These are phyloP conservation scores for Globisporangium polare DNA, from an alignment of 352 stramenopile species.

Conservation along the genomic window DNA sequence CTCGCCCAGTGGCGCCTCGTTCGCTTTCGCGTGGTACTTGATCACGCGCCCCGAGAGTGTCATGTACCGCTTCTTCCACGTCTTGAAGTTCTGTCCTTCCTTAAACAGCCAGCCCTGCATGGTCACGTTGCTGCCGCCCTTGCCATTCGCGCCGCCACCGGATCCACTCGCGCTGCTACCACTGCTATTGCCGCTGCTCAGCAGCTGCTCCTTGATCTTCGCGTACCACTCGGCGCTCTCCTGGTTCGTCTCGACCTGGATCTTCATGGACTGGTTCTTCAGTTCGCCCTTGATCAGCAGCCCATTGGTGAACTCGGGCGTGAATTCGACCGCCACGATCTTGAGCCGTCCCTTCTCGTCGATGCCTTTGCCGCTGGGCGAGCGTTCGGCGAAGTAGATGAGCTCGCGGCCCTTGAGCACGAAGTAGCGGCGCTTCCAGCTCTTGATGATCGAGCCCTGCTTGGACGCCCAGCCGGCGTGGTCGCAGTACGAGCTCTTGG, in stretches of 20 bases:
- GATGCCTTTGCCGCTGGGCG: slow-evolving; percentile 64
- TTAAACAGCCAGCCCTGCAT: slow-evolving; percentile 81
- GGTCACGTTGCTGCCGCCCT: slow-evolving; percentile 10
- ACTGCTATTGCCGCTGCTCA: slow-evolving; percentile 14
- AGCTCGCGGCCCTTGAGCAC: slow-evolving; percentile 73
- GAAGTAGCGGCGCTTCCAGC: slow-evolving; percentile 83
- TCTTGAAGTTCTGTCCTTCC: slow-evolving; percentile 87
- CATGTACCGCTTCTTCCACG: slow-evolving; percentile 83
- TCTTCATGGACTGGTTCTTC: slow-evolving; percentile 69
- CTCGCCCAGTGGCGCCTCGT: slow-evolving; percentile 59
- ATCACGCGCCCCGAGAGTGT: slow-evolving; percentile 51
- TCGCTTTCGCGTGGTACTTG: slow-evolving; percentile 57
- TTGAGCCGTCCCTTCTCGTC: slow-evolving; percentile 72
- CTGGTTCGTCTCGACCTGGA: slow-evolving; percentile 65
- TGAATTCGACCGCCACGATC: slow-evolving; percentile 60
- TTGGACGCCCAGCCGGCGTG: slow-evolving; percentile 77
- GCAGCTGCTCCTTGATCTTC: slow-evolving; percentile 42
- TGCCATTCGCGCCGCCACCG: slow-evolving; percentile 8
- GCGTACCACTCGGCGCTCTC: slow-evolving; percentile 58
- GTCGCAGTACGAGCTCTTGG: slow-evolving; percentile 66
- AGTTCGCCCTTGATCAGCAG: slow-evolving; percentile 56
- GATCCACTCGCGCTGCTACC: slow-evolving; percentile 1
- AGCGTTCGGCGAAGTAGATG: slow-evolving; percentile 73
- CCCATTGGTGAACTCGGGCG: slow-evolving; percentile 57
- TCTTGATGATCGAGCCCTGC: slow-evolving; percentile 79